Evolutionary conservation across 2,329 filamentous ascomycete species (phyloP).

Genomic region (Xylariaceae sp.): DNA sequence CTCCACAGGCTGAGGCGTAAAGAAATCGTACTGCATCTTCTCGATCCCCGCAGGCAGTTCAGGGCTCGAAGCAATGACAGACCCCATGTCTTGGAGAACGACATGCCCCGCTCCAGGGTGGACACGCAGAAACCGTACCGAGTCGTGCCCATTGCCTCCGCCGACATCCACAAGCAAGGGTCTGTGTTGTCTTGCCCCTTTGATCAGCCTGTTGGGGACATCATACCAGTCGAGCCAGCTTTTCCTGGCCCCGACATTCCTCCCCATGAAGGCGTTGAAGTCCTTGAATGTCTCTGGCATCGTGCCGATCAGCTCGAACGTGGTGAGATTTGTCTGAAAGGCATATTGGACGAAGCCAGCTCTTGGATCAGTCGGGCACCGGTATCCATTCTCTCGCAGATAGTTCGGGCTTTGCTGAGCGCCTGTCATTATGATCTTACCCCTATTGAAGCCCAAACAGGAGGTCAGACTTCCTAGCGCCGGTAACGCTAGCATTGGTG

Average conservation of each 20-base stretch:
- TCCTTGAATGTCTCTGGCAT: conserved; percentile 31
- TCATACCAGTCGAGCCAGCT: conserved; percentile 39
- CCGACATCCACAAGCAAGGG: conserved; percentile 41
- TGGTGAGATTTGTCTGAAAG: conserved; percentile 34
- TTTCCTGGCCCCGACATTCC: conserved; percentile 31
- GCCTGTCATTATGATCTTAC: conserved; percentile 30
- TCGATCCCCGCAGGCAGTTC: conserved; percentile 34
- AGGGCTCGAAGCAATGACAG: conserved; percentile 30
- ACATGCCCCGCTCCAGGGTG: conserved; percentile 31
- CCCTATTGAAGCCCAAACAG: no score
- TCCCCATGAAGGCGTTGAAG: conserved; percentile 38
- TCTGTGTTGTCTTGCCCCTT: conserved; percentile 25
- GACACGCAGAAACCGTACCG: conserved; percentile 30
- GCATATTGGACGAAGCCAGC: conserved; percentile 38
- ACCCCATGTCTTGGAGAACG: conserved; percentile 37
- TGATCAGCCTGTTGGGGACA: conserved; percentile 34
- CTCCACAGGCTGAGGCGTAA: conserved; percentile 42
- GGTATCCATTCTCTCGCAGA: conserved; percentile 32
- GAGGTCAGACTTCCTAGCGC: no score
- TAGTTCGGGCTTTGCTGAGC: conserved; percentile 31
- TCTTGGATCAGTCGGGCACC: conserved; percentile 32
- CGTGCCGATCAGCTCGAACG: conserved; percentile 30
- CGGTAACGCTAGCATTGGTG: no score
- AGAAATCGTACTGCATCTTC: conserved; percentile 44
- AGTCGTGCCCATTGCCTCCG: conserved; percentile 38